These are phyloP conservation scores for Tieghemostelium lacteum DNA, from an alignment of 78 protist species.

Conservation along the genomic window DNA sequence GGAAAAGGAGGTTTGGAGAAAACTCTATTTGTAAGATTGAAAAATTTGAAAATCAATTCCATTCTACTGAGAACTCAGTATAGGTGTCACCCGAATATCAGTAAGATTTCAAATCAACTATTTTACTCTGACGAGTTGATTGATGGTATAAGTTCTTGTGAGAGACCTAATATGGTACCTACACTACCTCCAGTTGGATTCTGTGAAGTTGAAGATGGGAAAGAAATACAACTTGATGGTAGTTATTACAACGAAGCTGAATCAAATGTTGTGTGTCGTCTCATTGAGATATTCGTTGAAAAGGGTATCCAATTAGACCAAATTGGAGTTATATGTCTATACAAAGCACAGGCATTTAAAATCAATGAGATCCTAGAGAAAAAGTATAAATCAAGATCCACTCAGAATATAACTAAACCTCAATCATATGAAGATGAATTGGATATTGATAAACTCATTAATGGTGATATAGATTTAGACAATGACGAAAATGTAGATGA, in stretches of 20 bases:
- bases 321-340: constrained; percentile 87
- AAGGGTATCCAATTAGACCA: constrained; percentile 18
- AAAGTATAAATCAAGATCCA: not conserved
- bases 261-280: not conserved
- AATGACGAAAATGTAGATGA: not conserved
- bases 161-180: constrained; percentile 41
- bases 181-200: constrained; percentile 58
- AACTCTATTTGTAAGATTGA: constrained; percentile 87
- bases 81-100: constrained; percentile 89
- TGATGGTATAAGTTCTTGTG: constrained; percentile 62
- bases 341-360: not conserved
- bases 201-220: not conserved
- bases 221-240: constrained; percentile 21
- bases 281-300: constrained; percentile 25
- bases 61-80: constrained; percentile 84
- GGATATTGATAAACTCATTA: not conserved
- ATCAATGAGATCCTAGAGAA: not conserved
- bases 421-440: not conserved
- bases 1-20: constrained; percentile 75
- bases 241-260: constrained; percentile 71
- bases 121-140: constrained; percentile 68
- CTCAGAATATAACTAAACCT: not conserved
- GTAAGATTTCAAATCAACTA: constrained; percentile 70
- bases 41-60: constrained; percentile 2
- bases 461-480: not conserved